Evolutionary conservation across 352 stramenopile species (phyloP).

Genomic region (Pythium periplocum): DNA sequence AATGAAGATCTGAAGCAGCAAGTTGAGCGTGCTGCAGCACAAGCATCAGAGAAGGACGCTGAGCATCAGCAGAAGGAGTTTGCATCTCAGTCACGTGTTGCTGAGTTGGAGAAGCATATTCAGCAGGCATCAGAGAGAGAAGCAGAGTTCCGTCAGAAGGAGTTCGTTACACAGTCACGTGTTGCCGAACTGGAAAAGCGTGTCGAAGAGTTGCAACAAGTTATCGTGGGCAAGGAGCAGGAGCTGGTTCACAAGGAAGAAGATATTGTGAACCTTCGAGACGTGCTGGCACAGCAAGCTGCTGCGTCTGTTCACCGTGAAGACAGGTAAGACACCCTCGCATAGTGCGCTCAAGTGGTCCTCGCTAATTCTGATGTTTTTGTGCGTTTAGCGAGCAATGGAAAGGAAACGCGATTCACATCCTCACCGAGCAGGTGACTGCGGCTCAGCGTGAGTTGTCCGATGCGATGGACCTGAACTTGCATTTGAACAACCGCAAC

Average conservation of each 20-base stretch:
- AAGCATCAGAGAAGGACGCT: slow-evolving; percentile 30
- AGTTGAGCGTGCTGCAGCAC: slow-evolving; percentile 42
- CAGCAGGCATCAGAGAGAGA: slow-evolving; percentile 41
- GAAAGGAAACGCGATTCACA: slow-evolving; percentile 49
- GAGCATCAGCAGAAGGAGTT: slow-evolving; percentile 28
- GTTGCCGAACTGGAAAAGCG: slow-evolving; percentile 56
- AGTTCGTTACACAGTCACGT: slow-evolving; percentile 43
- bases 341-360: too few species aligned
- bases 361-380: too few species aligned
- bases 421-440: slow-evolving; percentile 69
- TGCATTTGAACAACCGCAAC: slow-evolving; percentile 76
- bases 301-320: slow-evolving; percentile 12
- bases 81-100: slow-evolving; percentile 41
- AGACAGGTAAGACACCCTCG: slow-evolving; percentile 12
- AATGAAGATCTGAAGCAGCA: slow-evolving; percentile 82
- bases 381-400: slow-evolving; percentile 10
- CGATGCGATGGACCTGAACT: slow-evolving; percentile 80
- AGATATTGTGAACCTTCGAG: slow-evolving; percentile 30
- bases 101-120: slow-evolving; percentile 54
- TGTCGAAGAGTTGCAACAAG: slow-evolving; percentile 48
- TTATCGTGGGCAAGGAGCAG: slow-evolving; percentile 20
- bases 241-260: slow-evolving; percentile 57
- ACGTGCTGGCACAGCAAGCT: slow-evolving; percentile 14
- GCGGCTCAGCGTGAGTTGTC: slow-evolving; percentile 68
- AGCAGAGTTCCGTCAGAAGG: slow-evolving; percentile 48